Percentiles rank a stretch among this genome's conserved stretches.
Evolutionary conservation across 2,329 filamentous ascomycete genomes (phyloP).

Genomic region (Paraphoma chrysanthemicola): DNA sequence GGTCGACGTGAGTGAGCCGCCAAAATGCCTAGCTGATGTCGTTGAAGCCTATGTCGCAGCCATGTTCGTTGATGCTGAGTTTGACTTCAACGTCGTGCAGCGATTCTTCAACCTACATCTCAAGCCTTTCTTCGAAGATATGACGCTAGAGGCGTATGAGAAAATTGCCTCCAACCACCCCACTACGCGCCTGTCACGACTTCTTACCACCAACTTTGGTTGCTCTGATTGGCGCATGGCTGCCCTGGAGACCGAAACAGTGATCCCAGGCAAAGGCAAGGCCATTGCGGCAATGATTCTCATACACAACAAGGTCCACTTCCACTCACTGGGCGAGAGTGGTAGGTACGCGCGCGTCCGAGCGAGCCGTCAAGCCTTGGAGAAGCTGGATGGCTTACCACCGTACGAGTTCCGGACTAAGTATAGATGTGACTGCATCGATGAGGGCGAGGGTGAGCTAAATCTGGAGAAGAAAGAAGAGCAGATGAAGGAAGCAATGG

Average conservation of each 20-base stretch:
- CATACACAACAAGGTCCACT: conserved; percentile 75
- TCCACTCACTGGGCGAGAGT: conserved; percentile 67
- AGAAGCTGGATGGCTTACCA: conserved; percentile 57
- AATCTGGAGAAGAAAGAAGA: conserved; percentile 8
- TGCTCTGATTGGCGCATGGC: conserved; percentile 66
- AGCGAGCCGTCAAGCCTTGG: conserved; percentile 67
- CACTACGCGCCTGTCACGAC: conserved; percentile 71
- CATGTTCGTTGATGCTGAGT: conserved; percentile 87
- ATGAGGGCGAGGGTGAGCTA: conserved; percentile 13
- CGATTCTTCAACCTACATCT: conserved; percentile 80
- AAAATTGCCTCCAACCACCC: conserved; percentile 87
- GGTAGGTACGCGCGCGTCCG: conserved; percentile 75
- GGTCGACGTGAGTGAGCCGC: conserved; percentile 65
- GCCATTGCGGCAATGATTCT: conserved; percentile 74
- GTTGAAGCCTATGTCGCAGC: conserved; percentile 90
- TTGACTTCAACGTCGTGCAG: conserved; percentile 76
- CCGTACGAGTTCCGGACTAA: conserved; percentile 65
- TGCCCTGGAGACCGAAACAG: conserved; percentile 47
- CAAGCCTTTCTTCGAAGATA: conserved; percentile 80
- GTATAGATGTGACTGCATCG: conserved; percentile 70
- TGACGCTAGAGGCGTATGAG: conserved; percentile 76
- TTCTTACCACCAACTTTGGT: conserved; percentile 68
- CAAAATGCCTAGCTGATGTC: conserved; percentile 83
- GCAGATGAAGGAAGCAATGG: conserved; percentile 25
- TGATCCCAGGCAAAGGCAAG: conserved; percentile 53